Evolutionary conservation across 2,329 filamentous ascomycete genomes (phyloP), one percentile per base, ranked within the genome.

Genomic region (Xylaria sp.): DNA sequence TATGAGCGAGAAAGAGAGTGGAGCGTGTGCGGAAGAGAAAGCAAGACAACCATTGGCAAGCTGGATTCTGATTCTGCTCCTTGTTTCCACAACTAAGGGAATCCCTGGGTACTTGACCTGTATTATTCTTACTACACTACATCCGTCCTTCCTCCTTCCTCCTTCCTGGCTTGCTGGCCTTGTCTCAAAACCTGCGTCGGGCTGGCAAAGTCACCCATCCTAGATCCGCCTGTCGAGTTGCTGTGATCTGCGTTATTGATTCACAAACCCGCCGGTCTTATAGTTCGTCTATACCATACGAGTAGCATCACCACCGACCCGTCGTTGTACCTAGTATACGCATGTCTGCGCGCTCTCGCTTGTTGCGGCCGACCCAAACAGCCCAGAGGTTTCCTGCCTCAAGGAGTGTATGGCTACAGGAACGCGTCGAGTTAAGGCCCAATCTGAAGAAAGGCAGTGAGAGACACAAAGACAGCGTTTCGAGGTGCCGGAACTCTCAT

Each of bases 161-260:
- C 39, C 64, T 37, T 67, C 63, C 67, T 67, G 54, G 63, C 65
- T 70, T 37, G 56, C 50, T 71, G 57, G 66, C 69, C 63, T 65
- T 72, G 70, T 72, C 70, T 72, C 69, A 71, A 63, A 71, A 59
- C 57, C 63, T 71, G 69, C 62, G 69, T 64, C 57, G 57, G 46
- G 59, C 55, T 61, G 67, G 57, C 61, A 57, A 60, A 72, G 39
- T 63, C 56, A 68, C 67, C 51, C 67, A 70, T 63, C 62, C 67
- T 51, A 58, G 64, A 72, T 69, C 68, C 68, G 66, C 68, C 70
- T 67, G 62, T 52, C 63, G 61, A 59, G 63, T 51, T 65, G 62
- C 66, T 69, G 60, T 65, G 66, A 67, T 69, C 66, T 48, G 63
- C 55, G 55, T 66, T 70, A 63, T 67, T 63, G 57, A 67, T 68